Evolutionary conservation across 345 rosid genomes (phyloP), one percentile per base, ranked within the genome.

Genomic region (Dimocarpus longan): DNA sequence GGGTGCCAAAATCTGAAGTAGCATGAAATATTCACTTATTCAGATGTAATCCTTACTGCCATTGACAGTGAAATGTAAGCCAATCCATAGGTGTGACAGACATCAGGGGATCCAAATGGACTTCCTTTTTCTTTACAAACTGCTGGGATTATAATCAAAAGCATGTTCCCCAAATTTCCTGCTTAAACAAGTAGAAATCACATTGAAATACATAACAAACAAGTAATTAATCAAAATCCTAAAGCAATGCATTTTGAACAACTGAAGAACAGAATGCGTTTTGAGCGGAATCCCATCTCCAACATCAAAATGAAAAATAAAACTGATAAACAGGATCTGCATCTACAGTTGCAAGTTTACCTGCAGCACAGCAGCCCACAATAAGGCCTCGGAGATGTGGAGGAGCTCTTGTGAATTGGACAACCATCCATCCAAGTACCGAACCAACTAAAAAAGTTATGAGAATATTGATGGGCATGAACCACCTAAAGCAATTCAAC

Each of bases 81-180:
- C 80, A 88, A 32, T 26, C 93, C 94, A 69, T 68, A 69, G 22
- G 85, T 64, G 54, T 85, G 84, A 65, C 94, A 90, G 66, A 50
- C 62, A 59, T 83, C 83, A 59, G 91, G 88, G 82, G 87, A 81
- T 76, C 94, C 93, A 78, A 89, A 92, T 37, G 97, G 94, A 69
- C 86, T 89, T 68, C 84, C 90, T 54, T 85, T 77, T 75, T 92
- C 94, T 78, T 88, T 86, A 76, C 97, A 90, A 42, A 90, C 82
- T 50, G 94, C 94, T 66, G 97, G 97, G 76, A 92, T 81, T 70
- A 92, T 83, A 8, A 92, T 83, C 63, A 92, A 88, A 54, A 86
- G 85, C 90, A 92, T 75, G 73, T 88, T 89, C 65, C 94, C 94
- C 87, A 86, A 66, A 79, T 89, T 92, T 39, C 97, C 97, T 92